phyloP scores from a whole-genome alignment of 768 basidiomycete genomes.

The Leccinum sublutescens region DNA sequence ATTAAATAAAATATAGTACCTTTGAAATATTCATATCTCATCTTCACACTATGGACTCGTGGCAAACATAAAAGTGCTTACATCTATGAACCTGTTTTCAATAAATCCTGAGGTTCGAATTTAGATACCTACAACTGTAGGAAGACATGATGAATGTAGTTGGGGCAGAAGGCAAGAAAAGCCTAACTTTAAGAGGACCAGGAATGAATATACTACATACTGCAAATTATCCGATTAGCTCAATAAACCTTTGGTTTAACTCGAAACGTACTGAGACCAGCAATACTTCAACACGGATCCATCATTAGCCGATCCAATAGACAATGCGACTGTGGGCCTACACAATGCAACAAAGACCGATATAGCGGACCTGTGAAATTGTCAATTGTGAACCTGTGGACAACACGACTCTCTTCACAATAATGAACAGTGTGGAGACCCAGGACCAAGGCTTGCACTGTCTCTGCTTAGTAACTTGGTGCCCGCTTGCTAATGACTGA shows the following conservation, averaged over 20 bases:
- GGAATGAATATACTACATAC: slow-evolving; percentile 1
- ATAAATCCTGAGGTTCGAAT: not conserved
- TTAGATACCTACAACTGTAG: not conserved
- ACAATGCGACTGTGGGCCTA: not conserved
- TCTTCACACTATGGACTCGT: not conserved
- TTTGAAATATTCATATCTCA: not conserved
- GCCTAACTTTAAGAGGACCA: not conserved
- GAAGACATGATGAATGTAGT: not conserved
- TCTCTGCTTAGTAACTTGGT: not conserved
- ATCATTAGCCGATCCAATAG: not conserved
- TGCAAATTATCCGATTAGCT: not conserved
- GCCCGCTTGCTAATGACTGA: not conserved
- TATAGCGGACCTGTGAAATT: not conserved
- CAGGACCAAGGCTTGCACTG: slow-evolving; percentile 12
- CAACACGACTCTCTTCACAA: not conserved
- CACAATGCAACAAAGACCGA: not conserved
- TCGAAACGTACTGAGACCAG: not conserved
- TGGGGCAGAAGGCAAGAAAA: not conserved
- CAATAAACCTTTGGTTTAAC: not conserved
- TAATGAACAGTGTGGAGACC: slow-evolving; percentile 10
- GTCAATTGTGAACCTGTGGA: not conserved
- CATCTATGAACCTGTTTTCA: slow-evolving; percentile 7
- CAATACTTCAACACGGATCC: not conserved
- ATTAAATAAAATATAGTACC: not conserved
- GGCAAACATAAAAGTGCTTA: not conserved